Conservation (phyloP, 768 basidiomycete genomes). For the Bullera alba region DNA sequence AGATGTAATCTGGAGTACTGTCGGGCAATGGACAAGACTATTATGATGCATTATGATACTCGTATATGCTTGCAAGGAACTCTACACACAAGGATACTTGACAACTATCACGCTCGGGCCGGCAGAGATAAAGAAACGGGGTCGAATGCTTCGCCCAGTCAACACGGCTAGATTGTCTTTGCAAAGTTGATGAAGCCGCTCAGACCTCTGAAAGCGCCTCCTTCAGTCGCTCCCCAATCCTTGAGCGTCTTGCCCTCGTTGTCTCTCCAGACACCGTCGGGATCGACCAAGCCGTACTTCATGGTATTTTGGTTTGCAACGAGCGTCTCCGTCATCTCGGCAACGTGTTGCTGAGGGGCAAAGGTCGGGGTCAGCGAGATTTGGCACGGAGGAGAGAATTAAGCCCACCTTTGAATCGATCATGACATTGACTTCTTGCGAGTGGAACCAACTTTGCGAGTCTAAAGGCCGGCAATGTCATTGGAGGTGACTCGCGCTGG, state of each 20-base stretch:
- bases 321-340: slow-evolving; percentile 54
- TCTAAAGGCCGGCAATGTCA: slow-evolving; percentile 43
- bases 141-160: too few species aligned
- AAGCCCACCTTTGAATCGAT: slow-evolving; percentile 51
- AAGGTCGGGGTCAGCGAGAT: slow-evolving; percentile 3
- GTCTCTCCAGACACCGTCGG: slow-evolving; percentile 59
- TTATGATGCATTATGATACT: too few species aligned
- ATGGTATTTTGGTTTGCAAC: slow-evolving; percentile 51
- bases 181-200: slow-evolving; percentile 40
- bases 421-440: slow-evolving; percentile 63
- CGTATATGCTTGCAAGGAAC: too few species aligned
- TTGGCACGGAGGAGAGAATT: background rate
- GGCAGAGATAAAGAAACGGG: too few species aligned
- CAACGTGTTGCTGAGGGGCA: slow-evolving; percentile 46
- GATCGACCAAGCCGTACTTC: slow-evolving; percentile 51
- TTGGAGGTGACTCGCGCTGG: too few species aligned
- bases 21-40: too few species aligned
- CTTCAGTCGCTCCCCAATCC: slow-evolving; percentile 37
- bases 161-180: slow-evolving; percentile 40
- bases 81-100: too few species aligned
- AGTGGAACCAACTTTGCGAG: slow-evolving; percentile 66
- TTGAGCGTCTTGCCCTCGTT: slow-evolving; percentile 48
- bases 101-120: too few species aligned
- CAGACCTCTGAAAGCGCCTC: slow-evolving; percentile 37
- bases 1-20: too few species aligned